These are phyloP conservation scores for Venturiaceae sp. DNA, from an alignment of 2,329 filamentous ascomycete genomes.

Conservation along the genomic window DNA sequence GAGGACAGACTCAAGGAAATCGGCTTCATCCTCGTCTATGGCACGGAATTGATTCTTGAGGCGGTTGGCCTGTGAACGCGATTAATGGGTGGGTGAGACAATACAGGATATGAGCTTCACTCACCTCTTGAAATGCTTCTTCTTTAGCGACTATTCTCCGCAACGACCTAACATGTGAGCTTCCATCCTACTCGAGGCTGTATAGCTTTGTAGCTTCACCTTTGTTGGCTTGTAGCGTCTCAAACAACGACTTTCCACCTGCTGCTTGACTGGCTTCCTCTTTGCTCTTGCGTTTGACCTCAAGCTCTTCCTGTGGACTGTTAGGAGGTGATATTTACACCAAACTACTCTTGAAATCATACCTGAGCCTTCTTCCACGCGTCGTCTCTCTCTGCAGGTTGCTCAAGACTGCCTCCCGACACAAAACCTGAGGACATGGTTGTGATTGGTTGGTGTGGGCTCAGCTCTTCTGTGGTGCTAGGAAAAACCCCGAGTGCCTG, in stretches of 20 bases:
- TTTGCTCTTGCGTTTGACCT: conserved; percentile 38
- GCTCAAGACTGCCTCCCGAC: conserved; percentile 13
- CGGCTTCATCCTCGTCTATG: conserved; percentile 70
- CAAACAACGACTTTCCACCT: conserved; percentile 54
- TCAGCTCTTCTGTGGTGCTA: background rate
- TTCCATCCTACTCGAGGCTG: background rate
- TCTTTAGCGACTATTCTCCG: conserved; percentile 58
- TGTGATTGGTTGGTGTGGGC: background rate
- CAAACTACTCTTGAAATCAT: too few species aligned
- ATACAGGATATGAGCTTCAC: background rate
- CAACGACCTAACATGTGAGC: conserved; percentile 22
- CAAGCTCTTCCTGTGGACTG: conserved; percentile 27
- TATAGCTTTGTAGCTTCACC: conserved; percentile 32
- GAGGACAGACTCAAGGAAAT: conserved; percentile 55
- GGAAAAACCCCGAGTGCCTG: background rate
- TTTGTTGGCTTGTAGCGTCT: conserved; percentile 74
- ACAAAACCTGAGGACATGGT: conserved; percentile 15
- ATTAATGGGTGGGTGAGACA: background rate
- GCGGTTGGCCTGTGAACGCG: conserved; percentile 34
- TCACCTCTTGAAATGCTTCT: conserved; percentile 65
- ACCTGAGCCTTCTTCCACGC: conserved; percentile 58
- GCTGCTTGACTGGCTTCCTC: conserved; percentile 47
- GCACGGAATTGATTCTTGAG: conserved; percentile 69
- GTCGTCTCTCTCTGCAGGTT: conserved; percentile 34
- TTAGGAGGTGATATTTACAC: too few species aligned